phyloP scores from a whole-genome alignment of 345 rosid species.

The Erodium maritimum region DNA sequence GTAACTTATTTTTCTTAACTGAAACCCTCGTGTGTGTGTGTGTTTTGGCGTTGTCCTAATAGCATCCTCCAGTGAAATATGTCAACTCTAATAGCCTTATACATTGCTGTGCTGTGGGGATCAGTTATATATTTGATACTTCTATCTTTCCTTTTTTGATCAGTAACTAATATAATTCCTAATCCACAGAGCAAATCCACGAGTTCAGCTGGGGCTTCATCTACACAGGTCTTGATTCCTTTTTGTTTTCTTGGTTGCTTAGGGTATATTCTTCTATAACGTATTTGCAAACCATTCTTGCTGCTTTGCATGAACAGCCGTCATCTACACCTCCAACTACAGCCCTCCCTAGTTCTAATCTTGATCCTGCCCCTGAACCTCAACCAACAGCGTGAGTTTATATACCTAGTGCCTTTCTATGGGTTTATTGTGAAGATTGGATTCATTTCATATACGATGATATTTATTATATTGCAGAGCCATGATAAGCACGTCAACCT shows the following conservation, averaged over 20 bases:
- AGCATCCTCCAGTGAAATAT: too few relatives aligned
- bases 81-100: too few relatives aligned
- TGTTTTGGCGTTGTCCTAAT: not conserved
- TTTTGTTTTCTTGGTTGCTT: constrained; percentile 3
- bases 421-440: constrained; percentile 2
- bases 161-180: too few relatives aligned
- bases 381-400: constrained; percentile 46
- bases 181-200: constrained; percentile 64
- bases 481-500: constrained; percentile 20
- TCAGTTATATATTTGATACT: too few relatives aligned
- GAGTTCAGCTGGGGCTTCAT: constrained; percentile 32
- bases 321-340: constrained; percentile 33
- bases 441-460: constrained; percentile 1
- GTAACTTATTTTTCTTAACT: constrained; percentile 15
- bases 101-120: too few relatives aligned
- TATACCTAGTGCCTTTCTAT: not conserved
- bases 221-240: constrained; percentile 37
- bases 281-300: constrained; percentile 1
- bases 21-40: not conserved
- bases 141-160: too few relatives aligned
- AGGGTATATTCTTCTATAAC: constrained; percentile 5
- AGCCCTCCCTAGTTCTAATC: constrained; percentile 24
- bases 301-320: constrained; percentile 31
- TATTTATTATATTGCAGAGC: constrained; percentile 17
- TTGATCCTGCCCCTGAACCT: constrained; percentile 34